phyloP scores from a whole-genome alignment of 2,329 filamentous ascomycete genomes.

The Colletotrichum trifolii region DNA sequence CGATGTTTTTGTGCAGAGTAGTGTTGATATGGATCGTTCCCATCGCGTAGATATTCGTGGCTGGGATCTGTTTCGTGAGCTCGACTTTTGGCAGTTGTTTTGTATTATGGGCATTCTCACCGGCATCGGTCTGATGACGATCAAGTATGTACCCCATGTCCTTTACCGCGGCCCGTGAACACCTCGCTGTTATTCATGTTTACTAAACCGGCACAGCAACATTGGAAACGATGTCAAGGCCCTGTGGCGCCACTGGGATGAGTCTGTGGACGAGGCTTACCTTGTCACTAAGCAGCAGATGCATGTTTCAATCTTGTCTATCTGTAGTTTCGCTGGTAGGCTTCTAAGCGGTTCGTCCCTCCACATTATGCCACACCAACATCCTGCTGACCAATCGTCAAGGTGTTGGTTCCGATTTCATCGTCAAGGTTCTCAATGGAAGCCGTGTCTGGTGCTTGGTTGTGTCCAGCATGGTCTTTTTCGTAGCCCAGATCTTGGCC shows the following conservation, averaged over 20 bases:
- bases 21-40: slow-evolving; percentile 78
- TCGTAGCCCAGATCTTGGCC: slow-evolving; percentile 80
- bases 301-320: slow-evolving; percentile 93
- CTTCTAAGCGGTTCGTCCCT: slow-evolving; percentile 76
- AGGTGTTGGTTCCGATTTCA: slow-evolving; percentile 90
- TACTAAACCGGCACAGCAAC: slow-evolving; percentile 71
- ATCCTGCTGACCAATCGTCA: slow-evolving; percentile 10
- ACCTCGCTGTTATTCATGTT: too few relatives aligned
- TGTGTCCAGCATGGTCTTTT: slow-evolving; percentile 80
- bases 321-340: slow-evolving; percentile 86
- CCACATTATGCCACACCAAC: background rate
- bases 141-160: slow-evolving; percentile 76
- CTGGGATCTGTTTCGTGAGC: slow-evolving; percentile 73
- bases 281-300: slow-evolving; percentile 86
- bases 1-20: slow-evolving; percentile 65
- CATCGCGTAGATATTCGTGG: slow-evolving; percentile 93
- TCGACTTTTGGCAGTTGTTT: slow-evolving; percentile 94
- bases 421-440: slow-evolving; percentile 83
- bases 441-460: slow-evolving; percentile 94
- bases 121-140: slow-evolving; percentile 96
- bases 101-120: slow-evolving; percentile 88
- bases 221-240: slow-evolving; percentile 92
- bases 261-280: slow-evolving; percentile 76
- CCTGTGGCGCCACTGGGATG: slow-evolving; percentile 88
- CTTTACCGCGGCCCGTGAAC: background rate